A percentile compares a stretch with the other conserved stretches of the same genome.
Conservation (phyloP, 2,329 filamentous ascomycete genomes). For the Aspergillus vadensis region DNA sequence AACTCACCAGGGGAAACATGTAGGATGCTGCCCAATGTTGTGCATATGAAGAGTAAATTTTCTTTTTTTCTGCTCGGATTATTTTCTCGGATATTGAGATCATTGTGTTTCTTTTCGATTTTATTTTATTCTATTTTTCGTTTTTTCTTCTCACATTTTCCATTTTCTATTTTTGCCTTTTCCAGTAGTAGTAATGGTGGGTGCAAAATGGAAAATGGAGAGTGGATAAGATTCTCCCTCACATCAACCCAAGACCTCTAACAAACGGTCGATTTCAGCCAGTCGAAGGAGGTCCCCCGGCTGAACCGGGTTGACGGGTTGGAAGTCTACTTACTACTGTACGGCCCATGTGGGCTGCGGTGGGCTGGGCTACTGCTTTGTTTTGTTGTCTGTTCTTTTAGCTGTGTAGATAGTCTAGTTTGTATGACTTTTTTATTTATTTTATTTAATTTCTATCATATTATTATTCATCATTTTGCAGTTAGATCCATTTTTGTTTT, state of each 20-base stretch:
- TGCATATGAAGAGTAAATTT: conserved; percentile 6
- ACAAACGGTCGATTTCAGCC: conserved; percentile 16
- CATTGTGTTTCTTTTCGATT: neutral
- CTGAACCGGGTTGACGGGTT: conserved; percentile 35
- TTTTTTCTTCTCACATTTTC: conserved; percentile 1
- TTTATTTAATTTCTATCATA: neutral
- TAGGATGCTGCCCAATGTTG: conserved; percentile 9
- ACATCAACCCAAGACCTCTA: conserved; percentile 8
- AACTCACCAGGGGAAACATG: conserved; percentile 6
- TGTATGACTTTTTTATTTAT: neutral
- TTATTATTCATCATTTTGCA: neutral
- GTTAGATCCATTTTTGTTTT: neutral
- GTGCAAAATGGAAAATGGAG: conserved; percentile 5
- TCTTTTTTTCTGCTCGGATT: neutral
- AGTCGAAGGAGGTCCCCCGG: conserved; percentile 21
- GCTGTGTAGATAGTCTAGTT: neutral
- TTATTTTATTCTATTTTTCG: conserved; percentile 1
- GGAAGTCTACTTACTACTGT: conserved; percentile 13
- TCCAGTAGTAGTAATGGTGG: neutral
- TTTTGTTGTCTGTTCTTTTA: conserved; percentile 18
- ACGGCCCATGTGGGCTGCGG: conserved; percentile 30
- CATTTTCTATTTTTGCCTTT: conserved; percentile 9
- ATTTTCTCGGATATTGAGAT: conserved; percentile 3
- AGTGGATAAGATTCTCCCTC: conserved; percentile 15
- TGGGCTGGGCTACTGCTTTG: conserved; percentile 21